phyloP scores from a whole-genome alignment of 2,329 filamentous ascomycete species.

The Ophiostoma ips region DNA sequence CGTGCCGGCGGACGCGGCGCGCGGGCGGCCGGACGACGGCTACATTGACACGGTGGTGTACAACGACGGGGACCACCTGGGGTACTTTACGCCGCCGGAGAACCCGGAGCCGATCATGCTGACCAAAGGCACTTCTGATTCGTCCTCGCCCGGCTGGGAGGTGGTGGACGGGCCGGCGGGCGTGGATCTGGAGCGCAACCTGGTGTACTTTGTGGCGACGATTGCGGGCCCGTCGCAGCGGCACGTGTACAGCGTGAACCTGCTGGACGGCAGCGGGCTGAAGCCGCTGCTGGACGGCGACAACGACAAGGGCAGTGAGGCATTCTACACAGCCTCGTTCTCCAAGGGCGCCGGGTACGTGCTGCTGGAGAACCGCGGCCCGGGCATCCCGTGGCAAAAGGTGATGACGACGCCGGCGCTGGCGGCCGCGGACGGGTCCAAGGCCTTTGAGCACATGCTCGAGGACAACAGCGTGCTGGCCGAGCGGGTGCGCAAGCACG shows the following conservation, averaged over 20 bases:
- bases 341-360: slow-evolving; percentile 70
- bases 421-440: slow-evolving; percentile 36
- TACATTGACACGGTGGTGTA: slow-evolving; percentile 87
- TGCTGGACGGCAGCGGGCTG: slow-evolving; percentile 66
- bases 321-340: slow-evolving; percentile 73
- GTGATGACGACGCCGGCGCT: slow-evolving; percentile 60
- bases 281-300: slow-evolving; percentile 56
- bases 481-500: slow-evolving; percentile 56
- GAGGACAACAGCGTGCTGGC: slow-evolving; percentile 66
- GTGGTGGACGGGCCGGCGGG: slow-evolving; percentile 74
- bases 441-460: slow-evolving; percentile 49
- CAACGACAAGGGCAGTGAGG: slow-evolving; percentile 38
- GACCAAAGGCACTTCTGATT: slow-evolving; percentile 50
- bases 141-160: slow-evolving; percentile 64
- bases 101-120: slow-evolving; percentile 70
- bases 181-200: slow-evolving; percentile 68
- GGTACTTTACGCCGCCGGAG: slow-evolving; percentile 83
- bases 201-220: slow-evolving; percentile 83
- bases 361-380: slow-evolving; percentile 72
- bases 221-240: slow-evolving; percentile 80
- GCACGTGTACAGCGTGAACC: slow-evolving; percentile 78
- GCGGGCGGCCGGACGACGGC: slow-evolving; percentile 67
- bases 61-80: slow-evolving; percentile 78
- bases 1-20: slow-evolving; percentile 67
- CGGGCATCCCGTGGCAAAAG: slow-evolving; percentile 79